Evolutionary conservation across 1,284 basidiomycete genomes (phyloP), one percentile per base, ranked within the genome.

Genomic region (Flammula alnicola): DNA sequence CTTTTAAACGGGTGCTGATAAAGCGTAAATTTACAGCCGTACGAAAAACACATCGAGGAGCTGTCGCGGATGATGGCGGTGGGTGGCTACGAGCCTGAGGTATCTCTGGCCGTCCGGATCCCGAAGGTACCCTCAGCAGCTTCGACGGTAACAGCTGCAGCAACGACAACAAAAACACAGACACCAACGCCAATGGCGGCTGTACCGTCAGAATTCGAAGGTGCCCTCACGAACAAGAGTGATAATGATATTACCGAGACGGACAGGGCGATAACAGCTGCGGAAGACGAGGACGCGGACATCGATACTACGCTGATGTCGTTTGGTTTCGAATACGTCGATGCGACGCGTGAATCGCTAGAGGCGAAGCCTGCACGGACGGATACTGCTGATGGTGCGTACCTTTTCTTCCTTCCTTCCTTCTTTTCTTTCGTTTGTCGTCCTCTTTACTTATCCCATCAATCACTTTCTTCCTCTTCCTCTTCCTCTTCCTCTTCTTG

Each of bases 291-390:
- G 17, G 57, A 62, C 41, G 52, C 49, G 26, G 57, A 58, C 31
- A 71, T 83, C 30, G 87, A 91, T 60, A 77, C 75, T 25, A 87
- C 82, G 60, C 66, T 90, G 30, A 81, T 85, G 17, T 75, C 76
- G 5, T 75, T 79, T 59, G 84, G 86, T 7, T 91, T 92, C 54
- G 89, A 91, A 63, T 91, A 85, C 60, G 72, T 91, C 27, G 64
- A 70, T 53, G 69, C 60, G 7, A 61, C 60, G 5, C 44, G 59
- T 11, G 55, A 55, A 31, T 22, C 31, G 7, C 5, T 36, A 23
- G 19, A 39, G 40, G 5, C 25, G 39, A 41, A 19, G 20, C 11
- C 20, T 27, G 40, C 3, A 54, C 49, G 27, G 52, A 54, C 19
- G 49, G 56, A 51, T 23, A 56, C 55, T 31, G 57, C 60, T 9